Evolutionary conservation across 225 moss, liverwort and hornwort genomes (phyloP).

Genomic region (Polytrichum commune): DNA sequence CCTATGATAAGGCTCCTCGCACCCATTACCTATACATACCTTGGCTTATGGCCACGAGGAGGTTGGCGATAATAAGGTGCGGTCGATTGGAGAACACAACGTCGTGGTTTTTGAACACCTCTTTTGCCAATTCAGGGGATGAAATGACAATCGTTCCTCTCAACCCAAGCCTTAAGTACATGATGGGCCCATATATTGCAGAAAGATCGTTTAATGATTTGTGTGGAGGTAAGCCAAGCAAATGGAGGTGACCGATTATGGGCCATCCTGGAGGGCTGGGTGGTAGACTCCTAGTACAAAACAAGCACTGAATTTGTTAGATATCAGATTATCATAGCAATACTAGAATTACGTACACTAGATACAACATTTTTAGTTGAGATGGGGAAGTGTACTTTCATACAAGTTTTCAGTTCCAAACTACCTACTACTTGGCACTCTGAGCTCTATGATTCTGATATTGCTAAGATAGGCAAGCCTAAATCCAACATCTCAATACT

Average conservation of each 20-base stretch:
- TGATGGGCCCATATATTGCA: slow-evolving; percentile 31
- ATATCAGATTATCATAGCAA: too few species aligned
- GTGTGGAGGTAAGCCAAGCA: slow-evolving; percentile 31
- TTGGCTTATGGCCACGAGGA: too few species aligned
- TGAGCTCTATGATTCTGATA: background rate
- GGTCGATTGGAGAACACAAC: too few species aligned
- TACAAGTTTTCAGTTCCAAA: background rate
- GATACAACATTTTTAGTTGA: background rate
- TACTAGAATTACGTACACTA: background rate
- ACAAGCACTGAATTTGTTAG: background rate
- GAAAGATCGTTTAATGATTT: slow-evolving; percentile 25
- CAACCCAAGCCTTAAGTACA: slow-evolving; percentile 39
- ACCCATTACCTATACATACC: too few species aligned
- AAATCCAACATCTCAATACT: too few species aligned
- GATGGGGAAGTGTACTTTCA: background rate
- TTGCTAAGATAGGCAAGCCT: too few species aligned
- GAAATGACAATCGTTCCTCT: too few species aligned
- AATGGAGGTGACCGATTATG: slow-evolving; percentile 38
- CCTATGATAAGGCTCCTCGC: too few species aligned
- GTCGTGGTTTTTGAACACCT: too few species aligned
- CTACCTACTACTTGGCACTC: background rate
- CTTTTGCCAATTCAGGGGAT: too few species aligned
- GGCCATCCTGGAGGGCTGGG: slow-evolving; percentile 32
- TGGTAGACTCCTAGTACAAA: slow-evolving; percentile 28
- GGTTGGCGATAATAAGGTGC: too few species aligned